phyloP scores from a whole-genome alignment of 2,329 filamentous ascomycete genomes.

The Penicillium crustosum region DNA sequence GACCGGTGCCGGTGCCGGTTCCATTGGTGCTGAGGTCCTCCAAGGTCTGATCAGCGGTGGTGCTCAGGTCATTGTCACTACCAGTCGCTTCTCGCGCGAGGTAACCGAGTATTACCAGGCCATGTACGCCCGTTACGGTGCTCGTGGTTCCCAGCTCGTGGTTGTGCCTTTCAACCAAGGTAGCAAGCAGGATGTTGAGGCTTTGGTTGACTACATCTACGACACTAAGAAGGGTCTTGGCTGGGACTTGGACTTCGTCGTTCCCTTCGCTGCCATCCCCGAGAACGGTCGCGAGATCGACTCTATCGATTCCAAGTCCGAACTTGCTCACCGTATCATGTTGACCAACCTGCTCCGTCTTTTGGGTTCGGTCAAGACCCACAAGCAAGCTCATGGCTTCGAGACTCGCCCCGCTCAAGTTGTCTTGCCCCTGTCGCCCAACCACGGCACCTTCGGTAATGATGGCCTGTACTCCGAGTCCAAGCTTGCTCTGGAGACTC shows the following conservation, averaged over 20 bases:
- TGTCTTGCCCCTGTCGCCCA: constrained; percentile 91
- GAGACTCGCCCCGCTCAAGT: constrained; percentile 96
- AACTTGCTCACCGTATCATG: constrained; percentile 98
- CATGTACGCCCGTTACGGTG: constrained; percentile 94
- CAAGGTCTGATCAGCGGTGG: constrained; percentile 95
- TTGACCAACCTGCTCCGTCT: constrained; percentile 93
- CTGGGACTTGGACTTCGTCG: constrained; percentile 95
- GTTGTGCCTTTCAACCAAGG: constrained; percentile 99
- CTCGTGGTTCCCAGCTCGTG: constrained; percentile 90
- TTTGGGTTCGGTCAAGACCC: constrained; percentile 82
- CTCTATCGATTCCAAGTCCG: constrained; percentile 92
- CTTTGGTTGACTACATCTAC: constrained; percentile 93
- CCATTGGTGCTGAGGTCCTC: constrained; percentile 94
- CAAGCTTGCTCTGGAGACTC: constrained; percentile 91
- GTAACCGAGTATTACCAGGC: constrained; percentile 99
- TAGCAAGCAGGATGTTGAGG: constrained; percentile 96
- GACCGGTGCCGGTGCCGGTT: constrained; percentile 96
- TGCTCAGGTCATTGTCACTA: constrained; percentile 95
- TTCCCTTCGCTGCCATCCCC: constrained; percentile 95
- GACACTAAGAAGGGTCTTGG: constrained; percentile 93
- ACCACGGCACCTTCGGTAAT: constrained; percentile 97
- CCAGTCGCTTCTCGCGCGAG: constrained; percentile 91
- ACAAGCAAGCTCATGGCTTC: constrained; percentile 84
- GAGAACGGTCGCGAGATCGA: constrained; percentile 98
- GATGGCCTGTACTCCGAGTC: constrained; percentile 98